Evolutionary conservation across 768 basidiomycete genomes (phyloP), one percentile per base, ranked within the genome.

Genomic region (Tricholoma sp.): DNA sequence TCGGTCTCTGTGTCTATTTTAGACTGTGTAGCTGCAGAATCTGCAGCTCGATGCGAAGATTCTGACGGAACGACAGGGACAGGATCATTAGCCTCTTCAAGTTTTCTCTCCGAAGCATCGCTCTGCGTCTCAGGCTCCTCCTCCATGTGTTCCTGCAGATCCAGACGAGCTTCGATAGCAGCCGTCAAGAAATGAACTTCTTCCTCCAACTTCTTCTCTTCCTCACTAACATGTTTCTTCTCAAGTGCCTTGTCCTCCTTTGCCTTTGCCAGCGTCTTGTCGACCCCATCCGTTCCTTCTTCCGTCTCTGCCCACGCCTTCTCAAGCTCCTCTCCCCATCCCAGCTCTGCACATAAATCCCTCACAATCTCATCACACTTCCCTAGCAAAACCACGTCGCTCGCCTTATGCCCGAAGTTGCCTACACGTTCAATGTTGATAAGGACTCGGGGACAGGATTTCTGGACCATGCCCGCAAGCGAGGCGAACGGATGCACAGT

Each of bases 391-490:
- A 89, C 71, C 2, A 89, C 73, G 62, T 91, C 89, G 53, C 84
- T 77, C 13, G 75, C 62, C 32, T 74, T 70, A 20, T 64, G 66
- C 2, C 84, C 77, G 50, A 90, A 77, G 63, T 83, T 73, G 0
- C 94, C 93, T 1, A 92, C 95, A 1, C 70, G 69, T 57, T 96
- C 93, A 44, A 93, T 76, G 67, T 97, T 97, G 70, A 98, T 85
- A 31, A 98, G 79, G n/a, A 96, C 78, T 1, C 95, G 86, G 2
- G 89, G 92, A 62, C 86, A 91, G 8, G 61, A 61, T 1, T 71
- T 45, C 15, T 32, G 57, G 0, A 88, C 84, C 55, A 80, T 68
- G 42, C 74, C 70, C 9, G 88, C 80, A 20, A 98, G 82, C 1
- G 83, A 82, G 5, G 94, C 93, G 67, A 98, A 97, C 1, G 92